Percentiles rank a stretch among this genome's conserved stretches.
Evolutionary conservation across 2,329 filamentous ascomycete species (phyloP).

Genomic region (Aspergillus sp.): DNA sequence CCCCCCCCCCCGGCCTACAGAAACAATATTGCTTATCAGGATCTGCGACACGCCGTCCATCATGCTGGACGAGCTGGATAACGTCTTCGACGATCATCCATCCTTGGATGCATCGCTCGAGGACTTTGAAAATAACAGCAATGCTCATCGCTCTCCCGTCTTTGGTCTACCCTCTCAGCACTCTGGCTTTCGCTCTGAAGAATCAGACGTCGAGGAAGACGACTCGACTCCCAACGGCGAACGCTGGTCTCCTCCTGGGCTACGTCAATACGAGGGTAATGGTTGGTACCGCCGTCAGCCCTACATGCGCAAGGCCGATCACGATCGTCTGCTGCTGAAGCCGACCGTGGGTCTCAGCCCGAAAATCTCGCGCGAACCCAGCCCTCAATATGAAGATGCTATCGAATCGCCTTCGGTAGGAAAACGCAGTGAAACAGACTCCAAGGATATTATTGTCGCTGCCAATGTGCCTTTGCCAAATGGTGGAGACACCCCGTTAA

Average conservation of each 20-base stretch:
- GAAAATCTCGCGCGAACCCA: constrained; percentile 50
- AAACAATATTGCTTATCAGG: constrained; percentile 13
- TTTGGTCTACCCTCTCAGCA: constrained; percentile 54
- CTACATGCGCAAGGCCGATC: constrained; percentile 38
- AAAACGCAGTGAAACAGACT: constrained; percentile 17
- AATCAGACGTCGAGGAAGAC: constrained; percentile 38
- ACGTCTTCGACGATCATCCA: constrained; percentile 52
- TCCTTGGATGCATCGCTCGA: constrained; percentile 55
- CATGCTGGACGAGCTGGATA: constrained; percentile 43
- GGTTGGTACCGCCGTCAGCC: constrained; percentile 48
- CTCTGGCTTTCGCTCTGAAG: constrained; percentile 56
- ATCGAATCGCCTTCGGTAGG: constrained; percentile 35
- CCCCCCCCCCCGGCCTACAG: not conserved
- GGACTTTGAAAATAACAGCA: constrained; percentile 53
- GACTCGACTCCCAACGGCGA: constrained; percentile 34
- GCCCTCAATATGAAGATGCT: constrained; percentile 55
- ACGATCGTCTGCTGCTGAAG: constrained; percentile 34
- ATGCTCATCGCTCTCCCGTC: constrained; percentile 42
- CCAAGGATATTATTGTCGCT: constrained; percentile 22
- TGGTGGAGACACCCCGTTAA: constrained; percentile 50
- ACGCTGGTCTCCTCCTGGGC: constrained; percentile 61
- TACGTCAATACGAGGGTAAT: constrained; percentile 49
- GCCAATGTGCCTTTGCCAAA: constrained; percentile 51
- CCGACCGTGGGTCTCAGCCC: constrained; percentile 39
- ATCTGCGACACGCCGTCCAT: constrained; percentile 29